These are phyloP conservation scores for Primulina tabacum DNA, from an alignment of 257 asterid species.

Conservation along the genomic window DNA sequence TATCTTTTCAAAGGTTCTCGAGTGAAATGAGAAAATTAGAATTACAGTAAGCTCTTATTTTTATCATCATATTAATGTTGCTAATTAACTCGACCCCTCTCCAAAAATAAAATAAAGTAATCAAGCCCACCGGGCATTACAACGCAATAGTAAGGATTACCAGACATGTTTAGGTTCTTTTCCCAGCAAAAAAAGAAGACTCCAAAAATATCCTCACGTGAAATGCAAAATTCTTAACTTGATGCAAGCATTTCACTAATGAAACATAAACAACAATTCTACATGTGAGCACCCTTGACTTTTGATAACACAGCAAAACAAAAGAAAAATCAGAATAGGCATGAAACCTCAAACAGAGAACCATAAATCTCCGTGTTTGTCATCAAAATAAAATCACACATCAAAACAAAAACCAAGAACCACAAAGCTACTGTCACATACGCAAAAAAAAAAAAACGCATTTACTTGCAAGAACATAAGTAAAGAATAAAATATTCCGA, in stretches of 20 bases:
- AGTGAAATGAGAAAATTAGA: conserved; percentile 10
- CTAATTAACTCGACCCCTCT: conserved; percentile 3
- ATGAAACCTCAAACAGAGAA: conserved; percentile 8
- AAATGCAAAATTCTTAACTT: conserved; percentile 26
- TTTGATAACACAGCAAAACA: conserved; percentile 5
- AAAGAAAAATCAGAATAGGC: conserved; percentile 4
- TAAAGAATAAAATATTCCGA: conserved; percentile 13
- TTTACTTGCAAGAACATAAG: not conserved
- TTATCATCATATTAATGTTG: conserved; percentile 10
- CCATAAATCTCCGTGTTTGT: not conserved
- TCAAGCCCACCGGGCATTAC: conserved; percentile 9
- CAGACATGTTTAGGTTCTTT: conserved; percentile 3
- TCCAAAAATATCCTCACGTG: conserved; percentile 14
- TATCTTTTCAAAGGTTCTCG: not conserved
- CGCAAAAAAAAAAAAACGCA: not conserved
- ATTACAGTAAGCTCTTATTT: not conserved
- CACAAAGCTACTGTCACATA: not conserved
- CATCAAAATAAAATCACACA: not conserved
- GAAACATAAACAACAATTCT: not conserved
- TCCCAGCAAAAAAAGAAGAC: conserved; percentile 17
- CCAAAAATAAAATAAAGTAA: not conserved
- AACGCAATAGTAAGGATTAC: conserved; percentile 10
- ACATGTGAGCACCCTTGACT: conserved; percentile 9
- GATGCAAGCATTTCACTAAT: conserved; percentile 37
- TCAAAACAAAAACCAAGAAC: not conserved